phyloP scores from a whole-genome alignment of 2,329 filamentous ascomycete genomes.

The Aureobasidium subglaciale region DNA sequence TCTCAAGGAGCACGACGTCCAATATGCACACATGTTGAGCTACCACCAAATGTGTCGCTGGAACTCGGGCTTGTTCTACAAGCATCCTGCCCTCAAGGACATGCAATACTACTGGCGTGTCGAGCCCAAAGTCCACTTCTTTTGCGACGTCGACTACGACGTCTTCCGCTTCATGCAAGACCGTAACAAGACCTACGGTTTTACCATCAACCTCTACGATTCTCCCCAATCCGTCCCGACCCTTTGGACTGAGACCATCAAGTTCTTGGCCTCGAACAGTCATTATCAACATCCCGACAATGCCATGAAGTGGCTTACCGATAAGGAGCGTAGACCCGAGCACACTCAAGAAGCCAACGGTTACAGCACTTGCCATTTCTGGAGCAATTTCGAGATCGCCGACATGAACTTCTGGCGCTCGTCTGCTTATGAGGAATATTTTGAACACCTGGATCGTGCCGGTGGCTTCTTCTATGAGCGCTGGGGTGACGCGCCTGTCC shows the following conservation, averaged over 20 bases:
- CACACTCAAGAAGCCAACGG: conserved; percentile 78
- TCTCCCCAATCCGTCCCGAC: conserved; percentile 76
- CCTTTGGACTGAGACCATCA: conserved; percentile 91
- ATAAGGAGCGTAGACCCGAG: conserved; percentile 66
- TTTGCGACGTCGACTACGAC: conserved; percentile 97
- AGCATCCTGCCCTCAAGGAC: conserved; percentile 77
- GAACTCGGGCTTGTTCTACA: conserved; percentile 98
- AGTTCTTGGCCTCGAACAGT: conserved; percentile 71
- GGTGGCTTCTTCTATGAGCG: conserved; percentile 98
- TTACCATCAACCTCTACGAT: conserved; percentile 96
- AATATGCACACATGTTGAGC: conserved; percentile 81
- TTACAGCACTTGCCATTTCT: conserved; percentile 98
- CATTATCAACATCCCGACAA: conserved; percentile 76
- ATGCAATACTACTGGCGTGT: conserved; percentile 96
- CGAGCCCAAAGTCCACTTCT: conserved; percentile 97
- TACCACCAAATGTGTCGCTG: conserved; percentile 99
- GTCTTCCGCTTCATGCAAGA: conserved; percentile 98
- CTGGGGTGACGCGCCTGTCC: conserved; percentile 96
- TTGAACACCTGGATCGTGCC: conserved; percentile 85
- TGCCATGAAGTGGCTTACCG: conserved; percentile 80
- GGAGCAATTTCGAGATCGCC: conserved; percentile 97
- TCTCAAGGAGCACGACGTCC: conserved; percentile 75
- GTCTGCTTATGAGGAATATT: conserved; percentile 88
- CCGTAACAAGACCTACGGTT: conserved; percentile 88
- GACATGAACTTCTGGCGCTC: conserved; percentile 91